Evolutionary conservation across 2,329 filamentous ascomycete genomes (phyloP), one percentile per base, ranked within the genome.

Genomic region (Sclerotinia borealis): DNA sequence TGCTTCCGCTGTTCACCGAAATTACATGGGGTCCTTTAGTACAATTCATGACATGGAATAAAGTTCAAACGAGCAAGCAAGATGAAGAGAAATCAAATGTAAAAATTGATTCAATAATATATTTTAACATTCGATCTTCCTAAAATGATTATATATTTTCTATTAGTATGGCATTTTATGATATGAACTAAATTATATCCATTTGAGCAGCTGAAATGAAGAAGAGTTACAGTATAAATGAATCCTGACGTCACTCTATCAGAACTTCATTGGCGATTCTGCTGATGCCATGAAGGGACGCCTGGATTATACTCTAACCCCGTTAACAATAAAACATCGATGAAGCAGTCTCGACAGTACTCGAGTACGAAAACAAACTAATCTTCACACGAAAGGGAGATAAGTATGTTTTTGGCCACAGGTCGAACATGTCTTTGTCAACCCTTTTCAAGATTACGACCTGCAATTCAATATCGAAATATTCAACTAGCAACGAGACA

Each of bases 371-470:
- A 41, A 58, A 45, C 29, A 45, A 58, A 25, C 13, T n/a, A 37
- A 34, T 45, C 39, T 36, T 58, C n/a, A 36, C 31, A 45, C 39
- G 64, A 27, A 27, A 58, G 50, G 59, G 69, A 66, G 67, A 83
- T 84, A 81, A 81, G 78, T 72, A 71, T 75, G 71, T 76, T 74
- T 68, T 74, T 79, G 69, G 68, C 76, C 63, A 67, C 80, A 48
- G 75, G 79, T 75, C 78, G 79, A 70, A 73, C 78, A 66, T 80
- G 77, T 73, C 73, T 77, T 70, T 80, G 74, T 73, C 68, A 70
- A 60, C 56, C 65, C 31, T 34, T 70, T 22, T 72, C 75, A 56
- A 72, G 70, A 68, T 64, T 75, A 63, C 75, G 72, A 62, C 67
- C 71, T 63, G 69, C 70, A 54, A 59, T 55, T 64, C 65, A 70